A percentile compares a stretch with the other conserved stretches of the same genome.
Conservation (phyloP, 140 eudicot genomes). For the Erigeron philadelphicus region DNA sequence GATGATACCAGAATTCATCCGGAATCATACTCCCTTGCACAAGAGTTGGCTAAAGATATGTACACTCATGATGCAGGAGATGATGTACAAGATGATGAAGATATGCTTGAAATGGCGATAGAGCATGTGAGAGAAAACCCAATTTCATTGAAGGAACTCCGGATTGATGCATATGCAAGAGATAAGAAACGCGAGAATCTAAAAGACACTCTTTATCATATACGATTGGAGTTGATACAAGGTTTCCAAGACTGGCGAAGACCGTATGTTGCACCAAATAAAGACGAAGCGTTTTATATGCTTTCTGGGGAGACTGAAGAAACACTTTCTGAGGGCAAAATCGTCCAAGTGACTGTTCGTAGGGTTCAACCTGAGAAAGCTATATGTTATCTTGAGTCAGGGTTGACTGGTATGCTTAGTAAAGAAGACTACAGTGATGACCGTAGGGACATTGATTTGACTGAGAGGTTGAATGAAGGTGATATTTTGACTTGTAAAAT, state of each 20-base stretch:
- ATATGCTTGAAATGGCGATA: constrained; percentile 76
- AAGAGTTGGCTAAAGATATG: constrained; percentile 85
- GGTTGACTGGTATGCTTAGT: constrained; percentile 65
- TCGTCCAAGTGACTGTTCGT: constrained; percentile 84
- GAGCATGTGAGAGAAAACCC: constrained; percentile 89
- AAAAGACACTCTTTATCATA: constrained; percentile 58
- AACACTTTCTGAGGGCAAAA: constrained; percentile 74
- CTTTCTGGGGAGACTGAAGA: constrained; percentile 77
- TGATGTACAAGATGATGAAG: constrained; percentile 72
- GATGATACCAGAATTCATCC: constrained; percentile 95
- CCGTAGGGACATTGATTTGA: constrained; percentile 69
- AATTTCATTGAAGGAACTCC: constrained; percentile 35
- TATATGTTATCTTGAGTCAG: constrained; percentile 66
- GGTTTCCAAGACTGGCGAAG: constrained; percentile 91
- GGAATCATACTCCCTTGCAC: constrained; percentile 84
- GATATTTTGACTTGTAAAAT: constrained; percentile 70
- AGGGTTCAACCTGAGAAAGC: constrained; percentile 75
- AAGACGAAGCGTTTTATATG: constrained; percentile 72
- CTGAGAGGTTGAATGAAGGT: constrained; percentile 75
- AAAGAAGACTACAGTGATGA: constrained; percentile 83
- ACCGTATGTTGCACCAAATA: constrained; percentile 45
- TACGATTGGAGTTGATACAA: constrained; percentile 69
- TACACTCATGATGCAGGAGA: constrained; percentile 50
- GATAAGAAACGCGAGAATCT: constrained; percentile 49
- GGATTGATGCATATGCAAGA: constrained; percentile 55